Base-by-base conservation (phyloP, 164 flowering plant genomes). In the Santalum album region DNA sequence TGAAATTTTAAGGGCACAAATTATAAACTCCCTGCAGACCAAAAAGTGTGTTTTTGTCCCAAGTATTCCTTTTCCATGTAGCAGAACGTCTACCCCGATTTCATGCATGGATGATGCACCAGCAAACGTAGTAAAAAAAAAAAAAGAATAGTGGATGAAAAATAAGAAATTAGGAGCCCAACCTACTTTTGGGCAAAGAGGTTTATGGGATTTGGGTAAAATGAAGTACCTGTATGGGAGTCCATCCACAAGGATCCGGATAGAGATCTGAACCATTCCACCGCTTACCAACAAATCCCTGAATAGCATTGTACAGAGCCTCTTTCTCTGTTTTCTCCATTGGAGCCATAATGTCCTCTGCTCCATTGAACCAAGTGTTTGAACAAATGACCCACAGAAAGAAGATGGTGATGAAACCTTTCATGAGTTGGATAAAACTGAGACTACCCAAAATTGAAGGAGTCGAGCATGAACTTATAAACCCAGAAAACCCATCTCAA, bases 161-260 rank as follows among this genome's bases (percentile, higher is more conserved):
- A n/a, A n/a, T n/a, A n/a, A n/a, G n/a, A n/a, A n/a, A n/a, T n/a
- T n/a, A n/a, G n/a, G n/a, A n/a, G n/a, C n/a, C n/a, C n/a, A n/a
- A n/a, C n/a, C n/a, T n/a, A n/a, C n/a, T n/a, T n/a, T n/a, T n/a
- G n/a, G n/a, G n/a, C n/a, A n/a, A n/a, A n/a, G n/a, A n/a, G n/a
- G n/a, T n/a, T 38, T 38, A 12, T 38, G 16, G 3, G 16, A 9
- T 38, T 38, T 38, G 12, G 16, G 16, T 14, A 15, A 15, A 15
- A 38, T 9, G 17, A 38, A 39, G 25, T 64, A 81, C 90, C 95
- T 83, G 83, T 7, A 90, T 87, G 3, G 98, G 96, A 45, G 96
- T 87, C 96, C 91, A 90, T 1, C 98, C 98, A 67, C 98, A 90
- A 61, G 98, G 98, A 58, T 90, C 98, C 6, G 98, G 98, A 69